Evolutionary conservation across 331 rosid genomes (phyloP).

Genomic region (Phaseolus coccineus): DNA sequence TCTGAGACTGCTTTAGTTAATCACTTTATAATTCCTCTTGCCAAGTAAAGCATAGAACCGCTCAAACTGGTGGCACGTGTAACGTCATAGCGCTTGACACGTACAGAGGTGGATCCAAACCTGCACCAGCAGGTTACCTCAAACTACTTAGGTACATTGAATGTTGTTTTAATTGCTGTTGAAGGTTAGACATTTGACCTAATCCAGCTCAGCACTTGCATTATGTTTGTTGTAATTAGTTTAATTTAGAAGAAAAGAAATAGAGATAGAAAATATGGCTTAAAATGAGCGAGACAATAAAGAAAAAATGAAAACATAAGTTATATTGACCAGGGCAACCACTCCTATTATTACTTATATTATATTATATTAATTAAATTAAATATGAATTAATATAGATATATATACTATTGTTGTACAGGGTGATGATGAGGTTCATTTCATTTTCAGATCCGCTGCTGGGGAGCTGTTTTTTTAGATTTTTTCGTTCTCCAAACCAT

Average conservation of each 20-base stretch:
- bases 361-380: neutral
- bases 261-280: no score
- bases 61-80: constrained; percentile 14
- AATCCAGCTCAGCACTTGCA: neutral
- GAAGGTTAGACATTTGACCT: neutral
- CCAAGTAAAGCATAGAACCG: constrained; percentile 49
- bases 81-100: neutral
- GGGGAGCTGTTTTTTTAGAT: neutral
- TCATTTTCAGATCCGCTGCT: constrained; percentile 49
- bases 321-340: neutral
- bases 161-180: neutral
- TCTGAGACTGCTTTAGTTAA: neutral
- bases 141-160: neutral
- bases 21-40: constrained; percentile 3
- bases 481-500: neutral
- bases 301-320: no score
- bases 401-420: constrained; percentile 27
- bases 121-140: constrained; percentile 38
- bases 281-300: no score
- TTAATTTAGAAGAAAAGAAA: neutral
- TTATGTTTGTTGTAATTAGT: neutral
- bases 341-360: neutral
- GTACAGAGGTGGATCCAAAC: neutral
- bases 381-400: neutral
- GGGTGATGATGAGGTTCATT: constrained; percentile 12